These are phyloP conservation scores for Acorus calamus DNA, from an alignment of 106 monocot species.

Conservation along the genomic window DNA sequence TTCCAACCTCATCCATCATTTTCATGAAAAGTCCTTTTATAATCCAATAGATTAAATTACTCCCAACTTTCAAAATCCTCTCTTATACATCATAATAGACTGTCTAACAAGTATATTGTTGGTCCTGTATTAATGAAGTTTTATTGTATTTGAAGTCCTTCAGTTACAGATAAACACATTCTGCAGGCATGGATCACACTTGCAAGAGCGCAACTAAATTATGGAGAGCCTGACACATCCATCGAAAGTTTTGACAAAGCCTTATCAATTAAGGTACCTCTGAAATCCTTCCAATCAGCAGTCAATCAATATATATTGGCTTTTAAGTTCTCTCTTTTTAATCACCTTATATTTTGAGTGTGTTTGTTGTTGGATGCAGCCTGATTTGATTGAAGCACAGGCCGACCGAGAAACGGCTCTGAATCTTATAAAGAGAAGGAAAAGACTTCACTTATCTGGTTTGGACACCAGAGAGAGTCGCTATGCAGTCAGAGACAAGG, in stretches of 20 bases:
- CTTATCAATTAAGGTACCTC: slow-evolving; percentile 47
- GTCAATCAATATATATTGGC: background rate
- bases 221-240: slow-evolving; percentile 75
- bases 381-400: slow-evolving; percentile 36
- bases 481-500: slow-evolving; percentile 29
- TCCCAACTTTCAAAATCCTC: too few relatives aligned
- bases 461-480: slow-evolving; percentile 16
- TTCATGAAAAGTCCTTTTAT: too few relatives aligned
- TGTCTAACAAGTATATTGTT: too few relatives aligned
- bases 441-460: slow-evolving; percentile 26
- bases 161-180: background rate
- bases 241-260: slow-evolving; percentile 69
- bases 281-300: background rate
- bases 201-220: slow-evolving; percentile 85
- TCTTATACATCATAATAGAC: too few relatives aligned
- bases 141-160: too few relatives aligned
- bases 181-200: slow-evolving; percentile 79
- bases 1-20: too few relatives aligned
- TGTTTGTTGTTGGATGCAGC: slow-evolving; percentile 17
- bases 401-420: slow-evolving; percentile 32
- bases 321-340: background rate
- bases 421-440: slow-evolving; percentile 36
- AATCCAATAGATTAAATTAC: too few relatives aligned
- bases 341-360: background rate
- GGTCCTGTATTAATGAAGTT: too few relatives aligned